These are phyloP conservation scores for Elsinoe necatrix DNA, from an alignment of 2,329 filamentous ascomycete species.

Conservation along the genomic window DNA sequence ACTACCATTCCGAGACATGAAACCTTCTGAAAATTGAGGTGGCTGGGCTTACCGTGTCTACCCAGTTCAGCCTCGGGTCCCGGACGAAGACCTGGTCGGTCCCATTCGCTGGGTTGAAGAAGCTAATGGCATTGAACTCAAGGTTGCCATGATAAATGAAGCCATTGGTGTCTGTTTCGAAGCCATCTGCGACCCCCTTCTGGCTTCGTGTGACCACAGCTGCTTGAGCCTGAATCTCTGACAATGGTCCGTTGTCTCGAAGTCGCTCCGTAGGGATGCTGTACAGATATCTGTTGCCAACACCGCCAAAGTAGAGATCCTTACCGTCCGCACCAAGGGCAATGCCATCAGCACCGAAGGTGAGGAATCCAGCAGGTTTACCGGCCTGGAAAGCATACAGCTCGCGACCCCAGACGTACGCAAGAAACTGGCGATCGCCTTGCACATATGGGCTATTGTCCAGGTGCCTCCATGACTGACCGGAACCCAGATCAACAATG, in stretches of 20 bases:
- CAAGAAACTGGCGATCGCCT: conserved; percentile 38
- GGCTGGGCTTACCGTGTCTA: conserved; percentile 34
- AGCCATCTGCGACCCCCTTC: conserved; percentile 44
- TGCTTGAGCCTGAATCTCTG: conserved; percentile 39
- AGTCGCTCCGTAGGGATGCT: conserved; percentile 38
- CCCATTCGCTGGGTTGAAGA: conserved; percentile 41
- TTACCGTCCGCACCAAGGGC: conserved; percentile 42
- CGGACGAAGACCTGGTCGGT: conserved; percentile 38
- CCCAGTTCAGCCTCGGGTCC: conserved; percentile 42
- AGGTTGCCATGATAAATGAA: conserved; percentile 44
- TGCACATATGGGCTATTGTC: conserved; percentile 36
- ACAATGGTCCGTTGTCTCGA: conserved; percentile 30
- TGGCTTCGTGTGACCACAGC: conserved; percentile 38
- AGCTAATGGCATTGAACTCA: conserved; percentile 42
- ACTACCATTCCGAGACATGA: not conserved
- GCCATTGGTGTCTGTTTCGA: conserved; percentile 44
- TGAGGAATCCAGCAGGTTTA: conserved; percentile 31
- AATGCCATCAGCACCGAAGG: conserved; percentile 45
- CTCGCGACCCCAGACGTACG: conserved; percentile 42
- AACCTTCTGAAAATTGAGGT: conserved; percentile 5
- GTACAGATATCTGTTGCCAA: conserved; percentile 40
- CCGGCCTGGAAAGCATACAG: conserved; percentile 36
- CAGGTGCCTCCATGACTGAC: conserved; percentile 44
- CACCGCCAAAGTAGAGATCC: conserved; percentile 40
- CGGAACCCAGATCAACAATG: conserved; percentile 42